Base-by-base conservation (phyloP, 176 grass and related monocot species). In the Urochloa ruziziensis region DNA sequence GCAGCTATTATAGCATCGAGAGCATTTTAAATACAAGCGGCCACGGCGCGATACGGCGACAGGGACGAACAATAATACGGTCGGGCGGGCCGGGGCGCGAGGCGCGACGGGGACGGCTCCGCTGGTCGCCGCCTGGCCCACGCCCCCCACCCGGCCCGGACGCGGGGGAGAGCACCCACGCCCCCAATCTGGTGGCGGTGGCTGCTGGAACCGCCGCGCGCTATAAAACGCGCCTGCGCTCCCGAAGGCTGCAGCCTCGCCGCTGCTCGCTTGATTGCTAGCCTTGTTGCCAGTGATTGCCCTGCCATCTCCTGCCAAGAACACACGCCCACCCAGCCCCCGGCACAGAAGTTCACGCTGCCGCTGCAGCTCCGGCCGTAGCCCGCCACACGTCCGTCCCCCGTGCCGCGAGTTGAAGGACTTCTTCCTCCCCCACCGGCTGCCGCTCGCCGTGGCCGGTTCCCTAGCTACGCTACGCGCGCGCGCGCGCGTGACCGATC, bases 161-260 rank as follows among this genome's bases (percentile, higher is more conserved):
- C 3, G 44, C 48, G 69, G 4, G 3, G 36, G 6, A 37, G 36
- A 37, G 4, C 36, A 37, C 36, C 36, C 3, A 3, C 69, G 30
- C 25, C 69, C 29, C 16, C 7, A 5, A 30, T 18, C 70, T 34
- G 17, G 52, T 24, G 60, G 14, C 8, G 15, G 25, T 72, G 69
- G 24, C 39, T 34, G 28, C 54, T 51, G 18, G 5, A 62, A 32
- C 28, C 6, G 17, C 86, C 80, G n/a, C n/a, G n/a, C n/a, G 28
- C 66, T 88, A 88, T 88, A 88, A 84, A 88, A 49, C 24, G 27
- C 43, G 67, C 46, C 64, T 3, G 80, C 53, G 19, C 24, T 6
- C 7, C 74, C 5, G 47, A 63, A 81, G 78, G 33, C 15, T 6
- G 52, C 68, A 33, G 25, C 58, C 59, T 66, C 52, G 51, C 39